phyloP scores from a whole-genome alignment of 2,329 filamentous ascomycete genomes.

The Blastomyces parvus region DNA sequence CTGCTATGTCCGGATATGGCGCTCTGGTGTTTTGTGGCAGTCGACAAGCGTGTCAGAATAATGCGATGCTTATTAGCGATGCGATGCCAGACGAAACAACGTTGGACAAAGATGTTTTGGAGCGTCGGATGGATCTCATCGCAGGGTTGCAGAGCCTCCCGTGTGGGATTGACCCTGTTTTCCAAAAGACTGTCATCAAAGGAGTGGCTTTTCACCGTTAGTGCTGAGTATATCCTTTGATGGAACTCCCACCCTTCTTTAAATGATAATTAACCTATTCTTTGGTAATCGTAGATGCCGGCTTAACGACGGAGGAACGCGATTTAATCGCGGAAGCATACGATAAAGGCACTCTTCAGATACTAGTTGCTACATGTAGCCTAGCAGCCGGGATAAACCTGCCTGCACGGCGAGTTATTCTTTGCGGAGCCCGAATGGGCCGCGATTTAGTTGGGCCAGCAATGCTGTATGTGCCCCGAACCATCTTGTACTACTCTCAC shows the following conservation, averaged over 20 bases:
- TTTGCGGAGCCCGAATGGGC: slow-evolving; percentile 67
- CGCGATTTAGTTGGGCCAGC: slow-evolving; percentile 66
- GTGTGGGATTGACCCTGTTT: slow-evolving; percentile 55
- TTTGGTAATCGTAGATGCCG: slow-evolving; percentile 26
- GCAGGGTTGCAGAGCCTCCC: slow-evolving; percentile 56
- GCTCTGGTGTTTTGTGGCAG: slow-evolving; percentile 66
- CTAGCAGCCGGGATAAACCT: slow-evolving; percentile 77
- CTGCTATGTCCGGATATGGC: slow-evolving; percentile 57
- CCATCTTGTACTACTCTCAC: not conserved
- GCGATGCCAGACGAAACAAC: slow-evolving; percentile 49
- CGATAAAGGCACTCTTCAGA: slow-evolving; percentile 56
- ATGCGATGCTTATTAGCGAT: slow-evolving; percentile 58
- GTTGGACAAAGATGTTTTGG: slow-evolving; percentile 42
- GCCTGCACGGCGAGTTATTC: slow-evolving; percentile 60
- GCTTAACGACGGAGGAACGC: slow-evolving; percentile 63
- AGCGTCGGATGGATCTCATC: slow-evolving; percentile 54
- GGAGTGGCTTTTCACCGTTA: slow-evolving; percentile 67
- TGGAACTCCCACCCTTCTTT: not conserved
- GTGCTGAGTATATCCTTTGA: slow-evolving; percentile 21
- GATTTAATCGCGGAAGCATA: slow-evolving; percentile 63
- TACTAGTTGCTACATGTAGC: slow-evolving; percentile 68
- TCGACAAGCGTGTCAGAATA: slow-evolving; percentile 55
- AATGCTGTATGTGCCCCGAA: slow-evolving; percentile 48
- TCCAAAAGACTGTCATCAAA: slow-evolving; percentile 54
- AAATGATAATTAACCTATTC: slow-evolving; percentile 21